These are phyloP conservation scores for Hamamelis virginiana DNA, from an alignment of 164 flowering plant species.

Conservation along the genomic window DNA sequence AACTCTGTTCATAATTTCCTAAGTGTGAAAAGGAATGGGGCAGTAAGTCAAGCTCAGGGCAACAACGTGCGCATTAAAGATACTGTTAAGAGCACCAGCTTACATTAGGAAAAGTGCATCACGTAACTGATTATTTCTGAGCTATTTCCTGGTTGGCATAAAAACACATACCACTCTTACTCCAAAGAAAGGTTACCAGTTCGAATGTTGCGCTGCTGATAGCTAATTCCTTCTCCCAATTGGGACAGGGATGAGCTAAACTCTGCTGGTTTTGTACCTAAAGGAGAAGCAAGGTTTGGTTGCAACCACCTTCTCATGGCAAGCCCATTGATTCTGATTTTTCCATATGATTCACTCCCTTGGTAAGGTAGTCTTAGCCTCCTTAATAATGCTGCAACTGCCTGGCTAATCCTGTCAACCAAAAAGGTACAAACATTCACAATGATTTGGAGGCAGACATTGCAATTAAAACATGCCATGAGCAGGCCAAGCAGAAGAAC, in stretches of 20 bases:
- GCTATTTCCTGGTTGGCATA: not conserved
- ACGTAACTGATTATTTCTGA: not conserved
- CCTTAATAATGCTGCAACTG: conserved; percentile 68
- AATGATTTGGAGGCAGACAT: not conserved
- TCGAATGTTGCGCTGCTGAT: conserved; percentile 78
- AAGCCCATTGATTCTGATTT: conserved; percentile 70
- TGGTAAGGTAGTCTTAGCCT: conserved; percentile 68
- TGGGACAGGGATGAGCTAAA: conserved; percentile 34
- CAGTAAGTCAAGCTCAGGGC: no score
- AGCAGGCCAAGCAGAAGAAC: not conserved
- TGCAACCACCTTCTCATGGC: conserved; percentile 73
- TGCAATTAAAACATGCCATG: not conserved
- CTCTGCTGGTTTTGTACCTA: conserved; percentile 49
- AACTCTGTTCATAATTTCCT: no score
- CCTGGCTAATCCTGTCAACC: conserved; percentile 67
- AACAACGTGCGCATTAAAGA: not conserved
- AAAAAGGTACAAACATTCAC: conserved; percentile 1
- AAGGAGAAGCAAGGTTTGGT: conserved; percentile 62
- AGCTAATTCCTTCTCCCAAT: conserved; percentile 57
- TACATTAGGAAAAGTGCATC: not conserved
- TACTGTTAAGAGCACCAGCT: not conserved
- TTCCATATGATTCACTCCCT: conserved; percentile 82
- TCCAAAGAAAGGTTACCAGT: conserved; percentile 61
- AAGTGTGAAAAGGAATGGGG: no score
- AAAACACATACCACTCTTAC: conserved; percentile 8